Evolutionary conservation across 2,329 filamentous ascomycete species (phyloP).

Genomic region (Diatrype stigma): DNA sequence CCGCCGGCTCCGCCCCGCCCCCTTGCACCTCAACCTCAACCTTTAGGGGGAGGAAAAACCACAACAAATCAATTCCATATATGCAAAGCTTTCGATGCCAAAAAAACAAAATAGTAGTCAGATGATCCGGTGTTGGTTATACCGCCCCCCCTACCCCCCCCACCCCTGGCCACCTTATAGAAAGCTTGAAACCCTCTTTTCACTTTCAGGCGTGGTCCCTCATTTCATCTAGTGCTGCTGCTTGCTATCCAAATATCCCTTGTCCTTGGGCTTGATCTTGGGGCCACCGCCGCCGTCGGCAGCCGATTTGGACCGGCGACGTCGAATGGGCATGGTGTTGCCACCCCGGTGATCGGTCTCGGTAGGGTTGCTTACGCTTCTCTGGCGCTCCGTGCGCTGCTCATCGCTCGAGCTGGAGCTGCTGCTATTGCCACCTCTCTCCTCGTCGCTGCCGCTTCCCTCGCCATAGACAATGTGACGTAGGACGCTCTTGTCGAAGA

Average conservation of each 20-base stretch:
- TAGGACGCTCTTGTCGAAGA: conserved; percentile 90
- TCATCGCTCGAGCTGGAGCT: conserved; percentile 43
- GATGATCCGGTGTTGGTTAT: too few species aligned
- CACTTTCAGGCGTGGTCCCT: too few species aligned
- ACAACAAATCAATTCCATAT: too few species aligned
- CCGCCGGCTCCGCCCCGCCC: too few species aligned
- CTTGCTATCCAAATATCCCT: background rate
- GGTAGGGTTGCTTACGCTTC: conserved; percentile 42
- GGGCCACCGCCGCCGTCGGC: background rate
- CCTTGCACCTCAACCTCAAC: too few species aligned
- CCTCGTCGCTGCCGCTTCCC: conserved; percentile 35
- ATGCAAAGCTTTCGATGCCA: too few species aligned
- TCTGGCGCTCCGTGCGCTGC: conserved; percentile 52
- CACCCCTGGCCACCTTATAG: too few species aligned
- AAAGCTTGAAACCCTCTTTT: too few species aligned
- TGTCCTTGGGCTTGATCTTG: background rate
- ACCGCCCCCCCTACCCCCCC: too few species aligned
- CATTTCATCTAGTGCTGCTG: too few species aligned
- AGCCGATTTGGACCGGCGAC: conserved; percentile 2
- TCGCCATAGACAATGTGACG: conserved; percentile 78
- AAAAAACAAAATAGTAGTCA: too few species aligned
- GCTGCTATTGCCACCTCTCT: conserved; percentile 7
- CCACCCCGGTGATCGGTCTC: conserved; percentile 20
- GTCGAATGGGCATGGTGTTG: background rate
- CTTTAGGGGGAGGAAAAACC: too few species aligned